Evolutionary conservation across 805 yeast genomes (phyloP).

Genomic region (Vanderwaltozyma verrucispora): DNA sequence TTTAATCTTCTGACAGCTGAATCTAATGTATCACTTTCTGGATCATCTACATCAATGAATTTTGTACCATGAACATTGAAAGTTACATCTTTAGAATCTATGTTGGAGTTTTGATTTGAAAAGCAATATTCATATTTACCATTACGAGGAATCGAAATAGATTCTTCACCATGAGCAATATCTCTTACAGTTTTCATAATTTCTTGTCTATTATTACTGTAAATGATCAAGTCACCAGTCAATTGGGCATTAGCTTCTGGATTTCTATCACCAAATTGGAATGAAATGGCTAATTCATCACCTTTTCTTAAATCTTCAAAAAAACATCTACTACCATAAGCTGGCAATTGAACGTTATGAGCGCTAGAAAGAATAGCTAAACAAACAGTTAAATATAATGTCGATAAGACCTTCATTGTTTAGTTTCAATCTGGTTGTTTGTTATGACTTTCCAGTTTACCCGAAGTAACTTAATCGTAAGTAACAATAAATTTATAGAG

Average conservation of each 20-base stretch:
- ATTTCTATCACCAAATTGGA: slow-evolving; percentile 90
- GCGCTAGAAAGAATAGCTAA: slow-evolving; percentile 30
- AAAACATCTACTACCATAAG: slow-evolving; percentile 81
- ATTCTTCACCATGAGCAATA: slow-evolving; percentile 73
- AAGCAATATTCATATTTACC: slow-evolving; percentile 88
- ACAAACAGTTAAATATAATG: slow-evolving; percentile 3
- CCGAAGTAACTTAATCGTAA: too few relatives aligned
- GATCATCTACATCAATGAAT: slow-evolving; percentile 70
- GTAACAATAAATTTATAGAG: too few relatives aligned
- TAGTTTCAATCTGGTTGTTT: neutral
- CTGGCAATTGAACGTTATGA: slow-evolving; percentile 73
- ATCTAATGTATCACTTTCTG: slow-evolving; percentile 70
- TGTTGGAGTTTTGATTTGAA: slow-evolving; percentile 67
- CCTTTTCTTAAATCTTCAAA: slow-evolving; percentile 71
- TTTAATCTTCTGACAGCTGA: slow-evolving; percentile 67
- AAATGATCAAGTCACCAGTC: slow-evolving; percentile 54
- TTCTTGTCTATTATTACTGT: slow-evolving; percentile 33
- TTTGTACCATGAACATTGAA: slow-evolving; percentile 92
- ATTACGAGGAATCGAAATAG: slow-evolving; percentile 47
- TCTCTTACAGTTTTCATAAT: slow-evolving; percentile 40
- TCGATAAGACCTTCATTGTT: slow-evolving; percentile 2
- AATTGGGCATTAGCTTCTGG: slow-evolving; percentile 57
- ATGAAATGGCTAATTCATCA: slow-evolving; percentile 79
- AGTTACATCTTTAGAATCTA: slow-evolving; percentile 79
- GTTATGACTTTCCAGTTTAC: too few relatives aligned